These are phyloP conservation scores for Lindgomyces ingoldianus DNA, from an alignment of 495 filamentous ascomycete genomes.

Conservation along the genomic window DNA sequence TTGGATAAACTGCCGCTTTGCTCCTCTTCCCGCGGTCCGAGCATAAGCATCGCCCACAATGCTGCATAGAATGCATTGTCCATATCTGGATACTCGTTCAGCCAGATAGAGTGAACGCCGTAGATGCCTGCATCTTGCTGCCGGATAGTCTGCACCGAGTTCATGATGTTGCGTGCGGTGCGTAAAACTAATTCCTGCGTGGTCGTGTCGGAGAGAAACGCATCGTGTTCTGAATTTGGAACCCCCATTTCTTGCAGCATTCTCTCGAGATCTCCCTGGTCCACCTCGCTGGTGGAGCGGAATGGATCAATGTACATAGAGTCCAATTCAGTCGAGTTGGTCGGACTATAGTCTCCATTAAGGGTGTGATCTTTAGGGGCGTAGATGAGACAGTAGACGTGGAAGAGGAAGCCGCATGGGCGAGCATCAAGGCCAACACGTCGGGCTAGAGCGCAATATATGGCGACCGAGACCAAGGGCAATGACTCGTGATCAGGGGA, in stretches of 20 bases:
- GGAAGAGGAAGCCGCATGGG: slow-evolving; percentile 74
- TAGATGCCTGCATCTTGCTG: slow-evolving; percentile 10
- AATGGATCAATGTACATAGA: slow-evolving; percentile 85
- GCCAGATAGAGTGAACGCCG: slow-evolving; percentile 18
- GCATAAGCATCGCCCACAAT: slow-evolving; percentile 74
- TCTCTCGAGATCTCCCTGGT: slow-evolving; percentile 57
- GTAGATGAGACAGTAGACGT: slow-evolving; percentile 73
- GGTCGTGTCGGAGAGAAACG: slow-evolving; percentile 60
- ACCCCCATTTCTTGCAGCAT: slow-evolving; percentile 66
- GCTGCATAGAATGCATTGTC: slow-evolving; percentile 71
- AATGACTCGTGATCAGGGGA: slow-evolving; percentile 67
- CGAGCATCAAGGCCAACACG: slow-evolving; percentile 68
- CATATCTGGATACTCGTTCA: slow-evolving; percentile 50
- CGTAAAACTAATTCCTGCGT: slow-evolving; percentile 70
- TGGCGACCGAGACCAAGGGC: slow-evolving; percentile 74
- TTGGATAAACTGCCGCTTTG: slow-evolving; percentile 43
- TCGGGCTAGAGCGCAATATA: slow-evolving; percentile 67
- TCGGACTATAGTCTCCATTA: slow-evolving; percentile 54
- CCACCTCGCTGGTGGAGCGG: slow-evolving; percentile 65
- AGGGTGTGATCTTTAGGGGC: slow-evolving; percentile 61
- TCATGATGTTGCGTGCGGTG: slow-evolving; percentile 77
- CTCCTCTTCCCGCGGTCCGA: slow-evolving; percentile 45
- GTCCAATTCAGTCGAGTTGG: slow-evolving; percentile 21
- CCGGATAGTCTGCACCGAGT: slow-evolving; percentile 52
- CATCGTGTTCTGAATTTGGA: slow-evolving; percentile 52